A percentile compares a stretch with the other conserved stretches of the same genome.
Evolutionary conservation across 2,329 filamentous ascomycete genomes (phyloP).

Genomic region (Lojkania enalia): DNA sequence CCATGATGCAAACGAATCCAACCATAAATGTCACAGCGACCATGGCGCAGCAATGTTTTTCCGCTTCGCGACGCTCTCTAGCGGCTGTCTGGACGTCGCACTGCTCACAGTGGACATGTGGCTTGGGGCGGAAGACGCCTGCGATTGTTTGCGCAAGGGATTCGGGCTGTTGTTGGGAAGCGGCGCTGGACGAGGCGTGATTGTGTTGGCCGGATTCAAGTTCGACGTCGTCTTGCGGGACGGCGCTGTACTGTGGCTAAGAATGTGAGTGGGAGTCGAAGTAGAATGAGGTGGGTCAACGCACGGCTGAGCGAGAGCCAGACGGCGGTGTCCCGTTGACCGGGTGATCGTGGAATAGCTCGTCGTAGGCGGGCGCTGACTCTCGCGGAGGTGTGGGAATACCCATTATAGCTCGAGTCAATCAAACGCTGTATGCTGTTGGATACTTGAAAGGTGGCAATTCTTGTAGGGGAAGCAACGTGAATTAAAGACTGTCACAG

Average conservation of each 20-base stretch:
- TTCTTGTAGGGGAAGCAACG: not conserved
- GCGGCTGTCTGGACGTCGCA: constrained; percentile 30
- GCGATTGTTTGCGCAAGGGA: constrained; percentile 29
- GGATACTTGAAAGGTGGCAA: not conserved
- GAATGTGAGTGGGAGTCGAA: not conserved
- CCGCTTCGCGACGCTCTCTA: constrained; percentile 20
- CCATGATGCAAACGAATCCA: constrained; percentile 21
- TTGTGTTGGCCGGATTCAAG: constrained; percentile 18
- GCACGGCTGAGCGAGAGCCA: constrained; percentile 24
- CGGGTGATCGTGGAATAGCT: constrained; percentile 28
- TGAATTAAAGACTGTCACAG: too few species aligned
- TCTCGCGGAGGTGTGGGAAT: constrained; percentile 21
- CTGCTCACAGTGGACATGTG: constrained; percentile 31
- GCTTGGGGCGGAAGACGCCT: constrained; percentile 25
- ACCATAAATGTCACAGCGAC: constrained; percentile 27
- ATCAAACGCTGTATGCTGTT: not conserved
- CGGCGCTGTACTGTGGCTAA: constrained; percentile 25
- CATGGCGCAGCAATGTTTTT: constrained; percentile 30
- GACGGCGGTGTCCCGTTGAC: constrained; percentile 22
- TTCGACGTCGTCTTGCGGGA: constrained; percentile 32
- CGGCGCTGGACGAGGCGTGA: constrained; percentile 7
- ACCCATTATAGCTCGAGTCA: constrained; percentile 22
- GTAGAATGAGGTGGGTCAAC: constrained; percentile 4
- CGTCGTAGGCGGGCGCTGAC: constrained; percentile 34
- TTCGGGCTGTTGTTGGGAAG: constrained; percentile 16